These are phyloP conservation scores for Cladophialophora bantiana DNA, from an alignment of 2,329 filamentous ascomycete genomes.

Conservation along the genomic window DNA sequence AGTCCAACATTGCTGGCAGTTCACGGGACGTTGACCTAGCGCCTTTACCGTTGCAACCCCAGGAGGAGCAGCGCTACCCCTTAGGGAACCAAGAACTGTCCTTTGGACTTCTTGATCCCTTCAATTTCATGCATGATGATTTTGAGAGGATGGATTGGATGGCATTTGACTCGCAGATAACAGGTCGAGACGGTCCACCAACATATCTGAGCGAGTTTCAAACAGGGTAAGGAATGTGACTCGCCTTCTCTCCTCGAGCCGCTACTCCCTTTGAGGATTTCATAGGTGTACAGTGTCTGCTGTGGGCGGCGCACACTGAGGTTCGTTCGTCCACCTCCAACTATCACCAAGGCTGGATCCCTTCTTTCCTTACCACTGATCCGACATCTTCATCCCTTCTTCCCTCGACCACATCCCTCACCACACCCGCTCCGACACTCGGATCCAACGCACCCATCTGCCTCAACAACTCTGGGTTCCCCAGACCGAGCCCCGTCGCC, in stretches of 20 bases:
- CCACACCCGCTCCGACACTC: conserved; percentile 44
- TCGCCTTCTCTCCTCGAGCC: not conserved
- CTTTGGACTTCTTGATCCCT: conserved; percentile 37
- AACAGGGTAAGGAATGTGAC: not conserved
- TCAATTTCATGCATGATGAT: conserved; percentile 38
- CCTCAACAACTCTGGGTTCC: conserved; percentile 40
- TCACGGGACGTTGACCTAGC: not conserved
- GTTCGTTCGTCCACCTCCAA: not conserved
- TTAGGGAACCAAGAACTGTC: conserved; percentile 20
- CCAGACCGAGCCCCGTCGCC: conserved; percentile 53
- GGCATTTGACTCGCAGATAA: conserved; percentile 25
- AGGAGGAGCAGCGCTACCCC: conserved; percentile 4
- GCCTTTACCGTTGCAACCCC: conserved; percentile 11
- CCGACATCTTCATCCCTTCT: conserved; percentile 47
- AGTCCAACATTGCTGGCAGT: not conserved
- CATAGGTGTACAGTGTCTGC: not conserved
- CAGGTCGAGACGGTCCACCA: not conserved
- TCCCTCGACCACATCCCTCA: conserved; percentile 42
- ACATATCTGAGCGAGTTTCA: not conserved
- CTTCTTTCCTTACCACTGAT: conserved; percentile 42
- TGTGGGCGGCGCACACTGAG: not conserved
- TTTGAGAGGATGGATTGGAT: conserved; percentile 40
- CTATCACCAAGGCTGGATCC: conserved; percentile 36
- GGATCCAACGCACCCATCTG: conserved; percentile 44
- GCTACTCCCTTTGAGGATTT: no score